phyloP scores from a whole-genome alignment of 257 asterid species.

The Asclepias syriaca region DNA sequence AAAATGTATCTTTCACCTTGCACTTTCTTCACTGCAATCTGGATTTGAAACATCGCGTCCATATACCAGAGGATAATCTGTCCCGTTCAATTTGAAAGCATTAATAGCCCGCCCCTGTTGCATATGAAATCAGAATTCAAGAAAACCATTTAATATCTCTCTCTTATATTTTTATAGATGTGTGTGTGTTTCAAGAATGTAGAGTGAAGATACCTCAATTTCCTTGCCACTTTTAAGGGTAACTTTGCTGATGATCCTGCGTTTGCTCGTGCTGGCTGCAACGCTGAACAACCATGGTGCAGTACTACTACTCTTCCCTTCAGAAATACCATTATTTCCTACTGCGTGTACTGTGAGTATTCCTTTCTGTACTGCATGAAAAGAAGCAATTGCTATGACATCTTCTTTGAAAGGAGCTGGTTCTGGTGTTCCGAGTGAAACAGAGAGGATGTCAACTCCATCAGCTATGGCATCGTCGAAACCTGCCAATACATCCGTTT shows the following conservation, averaged over 20 bases:
- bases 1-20: not conserved
- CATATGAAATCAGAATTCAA: not conserved
- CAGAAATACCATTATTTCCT: conserved; percentile 23
- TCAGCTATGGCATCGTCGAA: conserved; percentile 51
- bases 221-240: conserved; percentile 35
- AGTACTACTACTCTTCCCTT: conserved; percentile 13
- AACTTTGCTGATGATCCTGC: conserved; percentile 30
- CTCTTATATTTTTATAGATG: too few relatives aligned
- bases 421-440: conserved; percentile 22
- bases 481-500: conserved; percentile 20
- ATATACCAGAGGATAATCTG: conserved; percentile 11
- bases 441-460: conserved; percentile 37
- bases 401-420: not conserved
- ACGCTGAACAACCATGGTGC: conserved; percentile 45
- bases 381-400: conserved; percentile 30
- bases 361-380: conserved; percentile 32
- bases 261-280: conserved; percentile 36
- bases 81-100: conserved; percentile 14
- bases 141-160: not conserved
- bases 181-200: not conserved
- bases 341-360: conserved; percentile 34
- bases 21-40: accelerated
- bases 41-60: conserved; percentile 15
- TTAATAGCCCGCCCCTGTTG: conserved; percentile 29
- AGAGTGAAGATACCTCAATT: conserved; percentile 17